phyloP scores from a whole-genome alignment of 441 rosid species.

The Daphne laureola region DNA sequence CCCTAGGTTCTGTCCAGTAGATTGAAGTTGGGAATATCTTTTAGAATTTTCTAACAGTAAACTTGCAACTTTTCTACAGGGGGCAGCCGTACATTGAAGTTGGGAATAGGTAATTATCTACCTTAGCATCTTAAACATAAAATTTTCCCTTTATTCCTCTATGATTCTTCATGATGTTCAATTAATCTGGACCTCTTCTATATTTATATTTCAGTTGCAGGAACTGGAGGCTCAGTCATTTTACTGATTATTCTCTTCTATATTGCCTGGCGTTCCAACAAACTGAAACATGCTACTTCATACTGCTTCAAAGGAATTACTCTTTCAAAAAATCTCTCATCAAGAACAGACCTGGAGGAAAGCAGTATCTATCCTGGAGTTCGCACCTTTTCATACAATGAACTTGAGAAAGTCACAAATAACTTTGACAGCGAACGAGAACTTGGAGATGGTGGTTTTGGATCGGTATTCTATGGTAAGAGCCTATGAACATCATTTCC shows the following conservation, averaged over 20 bases:
- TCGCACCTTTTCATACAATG: conserved; percentile 44
- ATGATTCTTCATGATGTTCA: background rate
- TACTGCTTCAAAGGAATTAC: conserved; percentile 20
- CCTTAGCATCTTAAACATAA: background rate
- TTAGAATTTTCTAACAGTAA: too few species aligned
- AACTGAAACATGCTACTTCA: conserved; percentile 20
- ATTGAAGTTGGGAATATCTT: conserved; percentile 26
- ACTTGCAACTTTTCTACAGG: too few species aligned
- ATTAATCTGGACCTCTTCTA: background rate
- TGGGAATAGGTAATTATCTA: conserved; percentile 36
- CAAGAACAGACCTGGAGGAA: conserved; percentile 31
- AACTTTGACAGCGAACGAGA: conserved; percentile 37
- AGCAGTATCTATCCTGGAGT: conserved; percentile 31
- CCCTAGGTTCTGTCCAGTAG: too few species aligned
- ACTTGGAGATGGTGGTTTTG: conserved; percentile 74
- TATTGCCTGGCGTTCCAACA: conserved; percentile 12
- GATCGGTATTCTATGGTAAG: conserved; percentile 63
- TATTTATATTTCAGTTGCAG: conserved; percentile 19
- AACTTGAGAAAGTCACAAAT: conserved; percentile 61
- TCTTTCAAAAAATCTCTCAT: conserved; percentile 8
- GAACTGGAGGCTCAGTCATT: conserved; percentile 26
- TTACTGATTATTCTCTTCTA: conserved; percentile 16
- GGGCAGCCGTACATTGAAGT: conserved; percentile 5
- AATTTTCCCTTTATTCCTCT: too few species aligned
- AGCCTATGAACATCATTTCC: background rate